Evolutionary conservation across 805 yeast species (phyloP), one percentile per base, ranked within the genome.

Genomic region (Ogataea wickerhamii): DNA sequence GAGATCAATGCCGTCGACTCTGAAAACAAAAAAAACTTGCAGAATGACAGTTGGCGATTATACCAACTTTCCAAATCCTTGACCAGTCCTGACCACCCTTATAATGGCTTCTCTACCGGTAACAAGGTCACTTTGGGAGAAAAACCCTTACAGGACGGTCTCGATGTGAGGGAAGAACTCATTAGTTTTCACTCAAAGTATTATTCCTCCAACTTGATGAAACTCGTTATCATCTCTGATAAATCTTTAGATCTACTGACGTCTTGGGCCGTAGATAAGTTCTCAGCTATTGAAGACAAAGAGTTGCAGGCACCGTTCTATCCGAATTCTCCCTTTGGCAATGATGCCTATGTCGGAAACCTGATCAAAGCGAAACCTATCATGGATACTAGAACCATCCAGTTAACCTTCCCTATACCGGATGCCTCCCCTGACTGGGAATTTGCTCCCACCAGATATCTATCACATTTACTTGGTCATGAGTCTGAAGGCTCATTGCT

Each of bases 1-100:
- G 98, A 91, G 62, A 84, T 91, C 52, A 77, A 80, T 46, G 98
- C 98, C 2, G 98, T 91, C 7, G 96, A 91, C 61, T 84, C 95
- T 26, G 98, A 91, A 64, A 87, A 91, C 67, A 91, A 88, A 60
- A 91, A 93, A 66, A 91, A 91, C 58, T 67, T 93, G 36, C 98
- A 91, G 61, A 83, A 74, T 56, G 98, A 91, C 61, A 57, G 65
- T 31, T 88, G 98, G 97, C 76, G 98, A 53, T 64, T 87, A 34
- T 81, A 82, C 53, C 98, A 91, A 64, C 68, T 91, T 36, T 89
- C 85, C 38, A 84, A 86, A 63, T 72, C 81, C 35, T 66, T 81
- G 25, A 71, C 93, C 13, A 87, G 83, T 58, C 76, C 78, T 1
- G 53, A 64, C 0, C 98, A 93, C 62, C 97, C 98, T 0, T 85